A percentile compares a stretch with the other conserved stretches of the same genome.
These are phyloP conservation scores for Filobasidium wieringae DNA, from an alignment of 768 basidiomycete genomes.

Conservation along the genomic window DNA sequence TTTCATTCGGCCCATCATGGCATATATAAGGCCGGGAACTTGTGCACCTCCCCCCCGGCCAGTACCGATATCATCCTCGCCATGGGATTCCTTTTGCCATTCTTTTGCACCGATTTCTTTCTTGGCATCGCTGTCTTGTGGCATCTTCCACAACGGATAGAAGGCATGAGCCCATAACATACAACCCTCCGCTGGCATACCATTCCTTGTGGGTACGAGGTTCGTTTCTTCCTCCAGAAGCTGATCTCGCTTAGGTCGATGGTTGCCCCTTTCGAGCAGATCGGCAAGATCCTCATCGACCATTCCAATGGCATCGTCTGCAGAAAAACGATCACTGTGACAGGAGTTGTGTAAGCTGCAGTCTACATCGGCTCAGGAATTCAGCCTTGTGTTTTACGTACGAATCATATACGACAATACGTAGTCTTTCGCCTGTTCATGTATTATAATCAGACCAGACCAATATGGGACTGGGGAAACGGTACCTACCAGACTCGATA, in stretches of 20 bases:
- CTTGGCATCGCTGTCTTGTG: constrained; percentile 17
- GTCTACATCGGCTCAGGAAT: too few species aligned
- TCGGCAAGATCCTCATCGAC: constrained; percentile 36
- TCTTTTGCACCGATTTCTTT: constrained; percentile 7
- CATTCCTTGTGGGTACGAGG: constrained; percentile 20
- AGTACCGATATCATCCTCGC: constrained; percentile 11
- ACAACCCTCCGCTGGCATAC: constrained; percentile 25
- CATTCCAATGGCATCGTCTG: constrained; percentile 36
- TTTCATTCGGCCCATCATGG: constrained; percentile 14
- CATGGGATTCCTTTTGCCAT: constrained; percentile 4
- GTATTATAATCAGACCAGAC: too few species aligned
- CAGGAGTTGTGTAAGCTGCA: too few species aligned
- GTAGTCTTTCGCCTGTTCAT: constrained; percentile 34
- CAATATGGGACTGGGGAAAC: too few species aligned
- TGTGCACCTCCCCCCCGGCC: background rate
- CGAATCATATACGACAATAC: constrained; percentile 31
- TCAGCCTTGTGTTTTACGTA: too few species aligned
- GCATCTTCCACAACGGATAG: constrained; percentile 35
- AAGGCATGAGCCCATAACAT: constrained; percentile 33
- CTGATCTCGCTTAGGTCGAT: background rate
- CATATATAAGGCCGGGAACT: constrained; percentile 16
- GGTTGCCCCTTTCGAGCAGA: constrained; percentile 17
- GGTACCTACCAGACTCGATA: constrained; percentile 34
- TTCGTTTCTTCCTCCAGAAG: constrained; percentile 16
- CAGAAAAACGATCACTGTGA: constrained; percentile 36